Conservation (phyloP, 345 rosid species). For the Turnera subulata region DNA sequence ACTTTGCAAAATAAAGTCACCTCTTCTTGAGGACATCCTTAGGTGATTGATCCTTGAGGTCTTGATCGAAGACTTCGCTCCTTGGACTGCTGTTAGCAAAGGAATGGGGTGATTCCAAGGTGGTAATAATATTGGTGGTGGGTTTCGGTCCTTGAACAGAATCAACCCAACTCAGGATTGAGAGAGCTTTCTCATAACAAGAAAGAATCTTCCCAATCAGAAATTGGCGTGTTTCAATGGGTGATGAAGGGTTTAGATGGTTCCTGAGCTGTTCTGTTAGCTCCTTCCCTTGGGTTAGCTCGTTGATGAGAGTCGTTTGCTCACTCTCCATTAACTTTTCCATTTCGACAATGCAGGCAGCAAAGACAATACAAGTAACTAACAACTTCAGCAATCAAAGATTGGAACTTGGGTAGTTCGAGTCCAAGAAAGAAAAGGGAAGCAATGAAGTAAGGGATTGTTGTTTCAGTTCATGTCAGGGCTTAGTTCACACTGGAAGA, state of each 20-base stretch:
- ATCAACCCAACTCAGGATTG: constrained; percentile 37
- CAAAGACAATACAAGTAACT: not conserved
- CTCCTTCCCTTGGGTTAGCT: constrained; percentile 57
- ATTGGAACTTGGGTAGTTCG: no score
- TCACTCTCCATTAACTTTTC: constrained; percentile 25
- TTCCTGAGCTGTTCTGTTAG: constrained; percentile 45
- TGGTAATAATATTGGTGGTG: not conserved
- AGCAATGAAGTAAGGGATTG: not conserved
- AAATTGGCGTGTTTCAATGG: constrained; percentile 32
- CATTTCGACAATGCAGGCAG: constrained; percentile 1
- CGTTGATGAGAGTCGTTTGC: constrained; percentile 36
- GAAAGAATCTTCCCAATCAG: constrained; percentile 48
- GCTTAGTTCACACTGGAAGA: no score
- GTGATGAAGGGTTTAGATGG: constrained; percentile 43
- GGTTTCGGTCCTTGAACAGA: constrained; percentile 12
- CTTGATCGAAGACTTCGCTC: constrained; percentile 28
- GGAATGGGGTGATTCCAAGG: constrained; percentile 20
- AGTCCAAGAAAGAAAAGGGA: not conserved
- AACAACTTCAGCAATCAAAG: not conserved
- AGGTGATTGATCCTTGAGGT: constrained; percentile 5
- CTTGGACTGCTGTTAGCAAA: constrained; percentile 20
- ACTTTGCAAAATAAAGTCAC: constrained; percentile 23
- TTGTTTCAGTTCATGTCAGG: no score
- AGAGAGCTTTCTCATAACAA: constrained; percentile 65
- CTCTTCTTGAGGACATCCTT: constrained; percentile 47